phyloP scores from a whole-genome alignment of 306 rosid species.

The Lagenaria siceraria region DNA sequence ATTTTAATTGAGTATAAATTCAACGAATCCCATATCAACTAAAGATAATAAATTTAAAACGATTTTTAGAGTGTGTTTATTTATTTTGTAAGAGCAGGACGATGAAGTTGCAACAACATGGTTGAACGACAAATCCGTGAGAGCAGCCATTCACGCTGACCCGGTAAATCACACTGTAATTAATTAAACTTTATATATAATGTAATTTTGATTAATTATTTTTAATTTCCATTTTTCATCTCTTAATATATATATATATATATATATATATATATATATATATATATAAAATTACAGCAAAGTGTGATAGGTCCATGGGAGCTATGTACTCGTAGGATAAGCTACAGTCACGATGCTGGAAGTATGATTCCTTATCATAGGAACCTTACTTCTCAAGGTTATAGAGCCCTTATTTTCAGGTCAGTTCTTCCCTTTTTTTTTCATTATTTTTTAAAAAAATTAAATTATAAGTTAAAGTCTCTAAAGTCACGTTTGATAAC shows the following conservation, averaged over 20 bases:
- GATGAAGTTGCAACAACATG: conserved; percentile 56
- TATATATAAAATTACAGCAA: too few relatives aligned
- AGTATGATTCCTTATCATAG: conserved; percentile 71
- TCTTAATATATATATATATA: too few relatives aligned
- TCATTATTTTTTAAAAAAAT: too few relatives aligned
- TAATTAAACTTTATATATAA: not conserved
- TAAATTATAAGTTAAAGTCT: too few relatives aligned
- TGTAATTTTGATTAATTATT: not conserved
- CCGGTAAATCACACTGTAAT: conserved; percentile 10
- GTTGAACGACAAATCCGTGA: conserved; percentile 45
- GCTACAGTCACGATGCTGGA: conserved; percentile 27
- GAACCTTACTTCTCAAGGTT: conserved; percentile 42
- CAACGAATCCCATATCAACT: too few relatives aligned
- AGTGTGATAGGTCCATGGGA: conserved; percentile 44
- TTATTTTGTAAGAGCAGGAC: conserved; percentile 13
- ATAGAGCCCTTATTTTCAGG: conserved; percentile 56
- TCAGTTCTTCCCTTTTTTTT: not conserved
- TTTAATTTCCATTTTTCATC: not conserved
- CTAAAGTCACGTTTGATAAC: too few relatives aligned
- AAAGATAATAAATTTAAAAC: too few relatives aligned
- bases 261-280: not conserved
- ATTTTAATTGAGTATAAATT: too few relatives aligned
- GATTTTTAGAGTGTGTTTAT: too few relatives aligned
- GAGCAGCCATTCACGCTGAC: conserved; percentile 56
- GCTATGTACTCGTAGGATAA: conserved; percentile 37